Percentiles rank a stretch among this genome's conserved stretches.
Evolutionary conservation across 2,329 filamentous ascomycete species (phyloP).

Genomic region (Trichoderma breve): DNA sequence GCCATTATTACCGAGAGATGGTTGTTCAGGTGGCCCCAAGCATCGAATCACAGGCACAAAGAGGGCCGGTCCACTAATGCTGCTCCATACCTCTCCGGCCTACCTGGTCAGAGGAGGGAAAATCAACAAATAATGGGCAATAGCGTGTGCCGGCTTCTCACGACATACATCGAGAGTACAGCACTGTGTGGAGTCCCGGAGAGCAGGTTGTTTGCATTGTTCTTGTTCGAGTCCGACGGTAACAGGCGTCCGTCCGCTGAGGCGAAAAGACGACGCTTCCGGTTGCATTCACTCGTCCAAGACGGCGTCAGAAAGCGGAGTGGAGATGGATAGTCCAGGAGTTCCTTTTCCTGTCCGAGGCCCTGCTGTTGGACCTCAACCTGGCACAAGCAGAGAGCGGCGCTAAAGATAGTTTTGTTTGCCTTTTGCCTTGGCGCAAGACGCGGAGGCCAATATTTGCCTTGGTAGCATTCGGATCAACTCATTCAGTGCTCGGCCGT

Average conservation of each 20-base stretch:
- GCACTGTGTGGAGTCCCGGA: conserved; percentile 5
- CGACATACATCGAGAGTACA: not conserved
- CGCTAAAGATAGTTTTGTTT: conserved; percentile 9
- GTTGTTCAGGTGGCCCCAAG: not conserved
- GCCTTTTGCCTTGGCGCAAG: conserved; percentile 11
- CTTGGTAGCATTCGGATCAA: conserved; percentile 9
- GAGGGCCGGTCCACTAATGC: conserved; percentile 1
- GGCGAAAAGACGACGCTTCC: conserved; percentile 1
- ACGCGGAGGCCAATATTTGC: conserved; percentile 6
- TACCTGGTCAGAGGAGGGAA: not conserved
- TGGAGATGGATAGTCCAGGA: not conserved
- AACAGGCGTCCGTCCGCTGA: not conserved
- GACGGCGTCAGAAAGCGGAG: not conserved
- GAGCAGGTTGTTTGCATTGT: conserved; percentile 5
- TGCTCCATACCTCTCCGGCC: not conserved
- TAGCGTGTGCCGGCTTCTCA: conserved; percentile 2
- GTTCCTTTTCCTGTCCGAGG: not conserved
- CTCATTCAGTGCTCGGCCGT: not conserved
- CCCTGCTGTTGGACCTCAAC: not conserved
- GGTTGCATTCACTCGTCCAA: not conserved
- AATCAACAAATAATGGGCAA: not conserved
- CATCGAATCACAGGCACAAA: conserved; percentile 3
- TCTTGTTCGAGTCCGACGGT: not conserved
- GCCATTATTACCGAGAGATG: conserved; percentile 6
- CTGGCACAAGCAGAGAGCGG: not conserved